Base-by-base conservation (phyloP, 2,329 filamentous ascomycete species). In the Intubia oerlemansii region DNA sequence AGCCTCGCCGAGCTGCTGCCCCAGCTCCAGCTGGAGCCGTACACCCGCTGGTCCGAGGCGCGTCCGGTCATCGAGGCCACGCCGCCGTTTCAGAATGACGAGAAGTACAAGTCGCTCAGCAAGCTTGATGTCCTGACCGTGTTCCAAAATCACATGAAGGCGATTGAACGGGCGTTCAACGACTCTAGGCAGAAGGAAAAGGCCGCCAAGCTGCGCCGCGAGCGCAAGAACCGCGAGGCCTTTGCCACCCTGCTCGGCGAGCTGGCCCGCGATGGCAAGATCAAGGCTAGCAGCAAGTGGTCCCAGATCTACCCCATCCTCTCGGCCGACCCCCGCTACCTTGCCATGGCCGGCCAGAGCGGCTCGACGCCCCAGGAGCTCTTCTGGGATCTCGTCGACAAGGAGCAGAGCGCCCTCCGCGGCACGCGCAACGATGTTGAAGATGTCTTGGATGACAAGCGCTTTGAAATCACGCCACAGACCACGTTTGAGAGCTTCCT, bases 121-220 rank as follows among this genome's bases (percentile, higher is more conserved):
- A 81, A 82, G 47, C 76, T 79, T 52, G 88, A 98, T 50, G 69
- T 95, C 46, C 62, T 98, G 54, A 82, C 70, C 44, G 77, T 78
- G 34, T 98, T 95, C 50, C 82, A 95, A 54, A 81, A 77, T 44
- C 85, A 95, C 46, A 88, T 95, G 57, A 92, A 90, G 53, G 65
- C 73, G 33, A 62, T 95, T 38, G 88, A 98, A 52, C 76, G 82
- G 36, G 69, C 70, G 29, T 84, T 91, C 55, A 95, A 95, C 50
- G 82, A 93, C 46, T 67, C 73, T 27, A 75, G 79, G 37, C 88
- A 98, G 51, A 70, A 79, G 40, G 73, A 88, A 43, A 92, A 91
- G 56, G 74, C 73, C 35, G 64, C 65, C 41, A 85, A 78, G 50
- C 65, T 70, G 31, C 72, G 88, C 34, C 66, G 73, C 39, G 82